Evolutionary conservation across 257 asterid species (phyloP).

Genomic region (Lycium barbarum): DNA sequence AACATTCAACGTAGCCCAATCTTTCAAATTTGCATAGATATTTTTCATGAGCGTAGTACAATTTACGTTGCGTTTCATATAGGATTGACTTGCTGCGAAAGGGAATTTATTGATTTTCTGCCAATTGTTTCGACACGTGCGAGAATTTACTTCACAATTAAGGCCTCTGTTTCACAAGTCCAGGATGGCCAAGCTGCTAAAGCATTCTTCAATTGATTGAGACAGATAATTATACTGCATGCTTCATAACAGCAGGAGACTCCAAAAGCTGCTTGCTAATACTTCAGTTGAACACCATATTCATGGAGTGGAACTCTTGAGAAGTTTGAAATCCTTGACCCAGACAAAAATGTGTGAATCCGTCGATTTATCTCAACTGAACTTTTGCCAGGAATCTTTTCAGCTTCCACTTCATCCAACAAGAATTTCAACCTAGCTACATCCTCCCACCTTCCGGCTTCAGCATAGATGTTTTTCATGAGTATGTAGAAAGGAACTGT

Average conservation of each 20-base stretch:
- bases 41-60: neutral
- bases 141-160: neutral
- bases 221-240: neutral
- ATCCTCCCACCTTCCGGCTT: conserved; percentile 36
- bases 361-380: conserved; percentile 34
- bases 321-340: conserved; percentile 27
- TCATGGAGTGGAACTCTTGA: neutral
- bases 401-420: conserved; percentile 30
- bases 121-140: neutral
- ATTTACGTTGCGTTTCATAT: neutral
- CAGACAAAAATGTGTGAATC: conserved; percentile 31
- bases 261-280: neutral
- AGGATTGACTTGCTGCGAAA: neutral
- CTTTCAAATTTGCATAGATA: no score
- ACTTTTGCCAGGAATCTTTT: conserved; percentile 38
- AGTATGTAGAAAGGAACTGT: conserved; percentile 30
- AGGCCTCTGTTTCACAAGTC: neutral
- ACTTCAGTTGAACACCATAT: conserved; percentile 2
- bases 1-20: no score
- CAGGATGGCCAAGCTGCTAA: neutral
- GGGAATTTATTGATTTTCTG: neutral
- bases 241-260: neutral
- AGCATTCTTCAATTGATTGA: neutral
- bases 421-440: conserved; percentile 30
- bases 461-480: conserved; percentile 36